Conservation (phyloP, 2,329 filamentous ascomycete species). For the Akanthomyces uredinophilus region DNA sequence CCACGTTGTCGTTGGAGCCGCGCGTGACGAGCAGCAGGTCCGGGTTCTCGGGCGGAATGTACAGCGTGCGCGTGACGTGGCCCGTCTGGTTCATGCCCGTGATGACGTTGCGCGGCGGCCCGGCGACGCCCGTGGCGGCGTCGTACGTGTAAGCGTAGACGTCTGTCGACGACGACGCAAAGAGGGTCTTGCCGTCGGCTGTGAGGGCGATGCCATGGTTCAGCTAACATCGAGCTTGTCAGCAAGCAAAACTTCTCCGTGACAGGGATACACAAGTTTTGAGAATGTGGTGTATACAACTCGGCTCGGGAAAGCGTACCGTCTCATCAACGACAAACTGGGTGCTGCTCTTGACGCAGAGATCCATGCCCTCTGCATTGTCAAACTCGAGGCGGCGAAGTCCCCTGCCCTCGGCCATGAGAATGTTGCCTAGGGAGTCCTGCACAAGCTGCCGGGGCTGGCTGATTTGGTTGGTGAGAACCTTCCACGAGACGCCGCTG, state of each 20-base stretch:
- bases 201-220: slow-evolving; percentile 47
- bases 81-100: slow-evolving; percentile 51
- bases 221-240: slow-evolving; percentile 26
- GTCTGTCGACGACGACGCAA: slow-evolving; percentile 45
- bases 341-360: not conserved
- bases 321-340: not conserved
- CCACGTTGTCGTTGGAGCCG: slow-evolving; percentile 55
- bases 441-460: not conserved
- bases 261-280: no score
- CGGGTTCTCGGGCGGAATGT: slow-evolving; percentile 46
- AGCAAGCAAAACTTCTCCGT: not conserved
- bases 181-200: slow-evolving; percentile 40
- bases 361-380: not conserved
- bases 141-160: slow-evolving; percentile 60
- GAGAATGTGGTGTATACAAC: no score
- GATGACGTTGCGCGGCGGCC: slow-evolving; percentile 43
- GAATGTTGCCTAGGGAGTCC: not conserved
- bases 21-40: slow-evolving; percentile 56
- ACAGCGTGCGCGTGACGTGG: slow-evolving; percentile 58
- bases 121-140: slow-evolving; percentile 39
- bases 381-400: not conserved
- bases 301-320: not conserved
- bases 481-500: not conserved
- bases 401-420: not conserved
- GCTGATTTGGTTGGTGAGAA: not conserved